phyloP scores from a whole-genome alignment of 1,284 basidiomycete genomes.

The Sporisorium graminicola region DNA sequence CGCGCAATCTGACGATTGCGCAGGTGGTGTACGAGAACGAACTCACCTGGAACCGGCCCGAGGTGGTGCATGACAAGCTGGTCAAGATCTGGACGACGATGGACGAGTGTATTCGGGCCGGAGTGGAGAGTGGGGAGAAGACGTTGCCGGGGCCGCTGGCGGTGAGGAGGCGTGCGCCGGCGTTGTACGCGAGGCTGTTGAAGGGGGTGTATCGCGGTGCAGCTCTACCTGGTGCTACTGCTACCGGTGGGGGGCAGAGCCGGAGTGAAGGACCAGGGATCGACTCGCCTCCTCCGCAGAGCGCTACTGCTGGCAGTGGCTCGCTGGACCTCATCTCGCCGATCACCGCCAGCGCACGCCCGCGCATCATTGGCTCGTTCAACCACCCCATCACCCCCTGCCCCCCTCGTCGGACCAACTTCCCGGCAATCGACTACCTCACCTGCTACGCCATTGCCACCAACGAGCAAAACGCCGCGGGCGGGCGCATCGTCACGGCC shows the following conservation, averaged over 20 bases:
- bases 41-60: constrained; percentile 70
- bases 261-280: constrained; percentile 26
- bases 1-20: constrained; percentile 79
- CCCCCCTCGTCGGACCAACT: constrained; percentile 78
- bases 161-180: constrained; percentile 59
- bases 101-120: constrained; percentile 91
- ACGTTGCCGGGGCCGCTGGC: constrained; percentile 84
- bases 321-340: constrained; percentile 7
- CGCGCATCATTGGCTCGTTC: constrained; percentile 78
- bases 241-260: neutral
- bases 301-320: neutral
- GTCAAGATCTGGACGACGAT: constrained; percentile 85
- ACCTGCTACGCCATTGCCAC: constrained; percentile 71
- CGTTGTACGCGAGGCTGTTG: constrained; percentile 81
- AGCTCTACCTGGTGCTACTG: constrained; percentile 16
- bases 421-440: constrained; percentile 93
- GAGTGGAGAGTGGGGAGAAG: constrained; percentile 82
- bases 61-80: constrained; percentile 60
- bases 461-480: constrained; percentile 84
- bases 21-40: constrained; percentile 93
- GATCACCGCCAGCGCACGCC: neutral
- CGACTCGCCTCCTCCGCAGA: constrained; percentile 6
- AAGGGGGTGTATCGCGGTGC: constrained; percentile 75
- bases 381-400: constrained; percentile 79
- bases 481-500: constrained; percentile 92